These are phyloP conservation scores for Cladorrhinum samala DNA, from an alignment of 495 filamentous ascomycete species.

Conservation along the genomic window DNA sequence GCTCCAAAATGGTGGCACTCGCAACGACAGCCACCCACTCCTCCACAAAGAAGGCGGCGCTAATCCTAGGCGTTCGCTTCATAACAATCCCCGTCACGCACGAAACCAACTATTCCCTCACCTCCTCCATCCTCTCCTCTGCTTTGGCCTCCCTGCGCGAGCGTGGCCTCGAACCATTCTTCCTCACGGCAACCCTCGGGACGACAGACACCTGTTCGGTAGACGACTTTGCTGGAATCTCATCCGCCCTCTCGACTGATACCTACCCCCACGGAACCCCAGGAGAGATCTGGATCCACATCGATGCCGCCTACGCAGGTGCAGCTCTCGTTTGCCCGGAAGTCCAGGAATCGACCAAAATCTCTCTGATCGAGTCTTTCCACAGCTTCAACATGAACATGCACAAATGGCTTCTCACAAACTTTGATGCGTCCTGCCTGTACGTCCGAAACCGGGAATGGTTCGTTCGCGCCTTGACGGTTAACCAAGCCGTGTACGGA, in stretches of 20 bases:
- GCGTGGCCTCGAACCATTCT: slow-evolving; percentile 75
- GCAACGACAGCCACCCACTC: slow-evolving; percentile 76
- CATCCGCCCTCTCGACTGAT: slow-evolving; percentile 54
- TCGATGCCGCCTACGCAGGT: slow-evolving; percentile 96
- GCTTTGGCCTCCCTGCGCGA: slow-evolving; percentile 54
- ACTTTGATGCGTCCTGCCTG: slow-evolving; percentile 86
- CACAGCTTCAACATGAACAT: slow-evolving; percentile 93
- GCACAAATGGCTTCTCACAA: slow-evolving; percentile 96
- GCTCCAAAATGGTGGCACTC: slow-evolving; percentile 72
- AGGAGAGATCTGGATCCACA: slow-evolving; percentile 70
- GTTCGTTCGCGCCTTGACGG: slow-evolving; percentile 70
- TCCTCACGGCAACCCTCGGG: slow-evolving; percentile 76
- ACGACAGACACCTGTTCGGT: slow-evolving; percentile 84
- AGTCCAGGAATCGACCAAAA: slow-evolving; percentile 50
- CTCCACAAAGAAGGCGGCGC: slow-evolving; percentile 78
- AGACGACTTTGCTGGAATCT: slow-evolving; percentile 72
- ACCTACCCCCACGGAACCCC: slow-evolving; percentile 25
- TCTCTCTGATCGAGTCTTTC: slow-evolving; percentile 55
- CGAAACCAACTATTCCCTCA: slow-evolving; percentile 65
- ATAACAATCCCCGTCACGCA: slow-evolving; percentile 56
- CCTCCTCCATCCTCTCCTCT: slow-evolving; percentile 51
- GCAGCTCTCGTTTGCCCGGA: slow-evolving; percentile 75
- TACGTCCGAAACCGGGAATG: slow-evolving; percentile 69
- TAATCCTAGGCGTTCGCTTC: slow-evolving; percentile 78
- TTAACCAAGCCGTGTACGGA: slow-evolving; percentile 71